Evolutionary conservation across 768 basidiomycete genomes (phyloP).

Genomic region (Mycena pura): DNA sequence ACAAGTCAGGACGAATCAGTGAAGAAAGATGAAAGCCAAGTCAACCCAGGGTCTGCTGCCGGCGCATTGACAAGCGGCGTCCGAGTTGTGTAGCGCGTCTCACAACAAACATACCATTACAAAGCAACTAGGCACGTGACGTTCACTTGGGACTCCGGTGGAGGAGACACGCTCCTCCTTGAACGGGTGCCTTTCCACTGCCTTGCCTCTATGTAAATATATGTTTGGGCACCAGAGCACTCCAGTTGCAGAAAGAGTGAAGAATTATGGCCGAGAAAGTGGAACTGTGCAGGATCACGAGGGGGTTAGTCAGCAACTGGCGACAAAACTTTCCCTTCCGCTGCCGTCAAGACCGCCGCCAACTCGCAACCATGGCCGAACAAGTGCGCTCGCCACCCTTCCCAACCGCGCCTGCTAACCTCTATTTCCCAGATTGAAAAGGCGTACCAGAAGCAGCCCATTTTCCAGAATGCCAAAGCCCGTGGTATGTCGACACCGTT

Average conservation of each 20-base stretch:
- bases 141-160: too few relatives aligned
- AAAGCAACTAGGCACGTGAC: too few relatives aligned
- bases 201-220: too few relatives aligned
- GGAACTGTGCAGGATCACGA: not conserved
- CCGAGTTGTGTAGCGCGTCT: constrained; percentile 38
- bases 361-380: constrained; percentile 28
- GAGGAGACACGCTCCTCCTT: too few relatives aligned
- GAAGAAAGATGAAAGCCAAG: not conserved
- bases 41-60: constrained; percentile 78
- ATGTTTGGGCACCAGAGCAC: too few relatives aligned
- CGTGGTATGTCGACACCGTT: constrained; percentile 72
- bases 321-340: constrained; percentile 5
- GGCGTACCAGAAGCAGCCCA: constrained; percentile 95
- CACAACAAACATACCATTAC: constrained; percentile 50
- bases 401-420: not conserved
- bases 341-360: constrained; percentile 17
- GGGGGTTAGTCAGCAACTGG: not conserved
- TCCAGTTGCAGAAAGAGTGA: too few relatives aligned
- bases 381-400: constrained; percentile 14
- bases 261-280: too few relatives aligned
- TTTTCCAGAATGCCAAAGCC: constrained; percentile 97
- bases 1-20: not conserved
- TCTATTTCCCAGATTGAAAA: constrained; percentile 79
- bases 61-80: constrained; percentile 53
- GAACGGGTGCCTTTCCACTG: too few relatives aligned